A percentile compares a stretch with the other conserved stretches of the same genome.
Evolutionary conservation across 2,329 filamentous ascomycete genomes (phyloP).

Genomic region (Epicoccum nigrum): DNA sequence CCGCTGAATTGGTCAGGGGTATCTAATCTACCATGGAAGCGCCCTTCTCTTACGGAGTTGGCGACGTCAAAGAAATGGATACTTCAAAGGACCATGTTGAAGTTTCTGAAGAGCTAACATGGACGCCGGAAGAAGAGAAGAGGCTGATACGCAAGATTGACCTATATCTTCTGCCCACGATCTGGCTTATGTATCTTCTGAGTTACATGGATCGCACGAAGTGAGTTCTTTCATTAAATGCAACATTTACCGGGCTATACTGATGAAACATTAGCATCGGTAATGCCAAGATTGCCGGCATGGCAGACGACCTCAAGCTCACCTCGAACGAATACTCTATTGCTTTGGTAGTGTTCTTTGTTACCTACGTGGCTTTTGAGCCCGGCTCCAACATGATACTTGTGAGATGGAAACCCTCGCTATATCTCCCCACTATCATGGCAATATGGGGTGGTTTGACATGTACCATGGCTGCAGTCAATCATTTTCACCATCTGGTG

Average conservation of each 20-base stretch:
- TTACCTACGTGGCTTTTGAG: constrained; percentile 59
- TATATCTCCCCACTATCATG: constrained; percentile 61
- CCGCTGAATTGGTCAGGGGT: not conserved
- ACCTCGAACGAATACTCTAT: constrained; percentile 59
- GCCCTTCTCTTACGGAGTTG: constrained; percentile 27
- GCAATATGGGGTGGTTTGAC: constrained; percentile 59
- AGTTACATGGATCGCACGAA: constrained; percentile 55
- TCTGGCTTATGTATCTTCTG: constrained; percentile 59
- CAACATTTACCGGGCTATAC: not conserved
- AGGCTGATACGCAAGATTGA: constrained; percentile 58
- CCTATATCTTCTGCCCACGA: constrained; percentile 53
- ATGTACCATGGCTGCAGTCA: constrained; percentile 58
- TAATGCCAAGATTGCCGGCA: constrained; percentile 60
- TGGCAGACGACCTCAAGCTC: constrained; percentile 55
- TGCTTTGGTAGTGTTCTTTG: constrained; percentile 61
- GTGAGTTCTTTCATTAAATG: constrained; percentile 19
- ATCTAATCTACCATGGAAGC: constrained; percentile 26
- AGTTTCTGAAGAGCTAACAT: constrained; percentile 51
- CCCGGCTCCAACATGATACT: constrained; percentile 63
- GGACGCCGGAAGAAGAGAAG: constrained; percentile 58
- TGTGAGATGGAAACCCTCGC: constrained; percentile 55
- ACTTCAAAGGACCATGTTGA: constrained; percentile 50
- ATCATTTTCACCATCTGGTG: constrained; percentile 57
- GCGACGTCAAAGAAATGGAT: constrained; percentile 42
- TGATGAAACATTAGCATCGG: constrained; percentile 47